Conservation (phyloP, 2,329 filamentous ascomycete genomes). For the Xylariaceae sp. region DNA sequence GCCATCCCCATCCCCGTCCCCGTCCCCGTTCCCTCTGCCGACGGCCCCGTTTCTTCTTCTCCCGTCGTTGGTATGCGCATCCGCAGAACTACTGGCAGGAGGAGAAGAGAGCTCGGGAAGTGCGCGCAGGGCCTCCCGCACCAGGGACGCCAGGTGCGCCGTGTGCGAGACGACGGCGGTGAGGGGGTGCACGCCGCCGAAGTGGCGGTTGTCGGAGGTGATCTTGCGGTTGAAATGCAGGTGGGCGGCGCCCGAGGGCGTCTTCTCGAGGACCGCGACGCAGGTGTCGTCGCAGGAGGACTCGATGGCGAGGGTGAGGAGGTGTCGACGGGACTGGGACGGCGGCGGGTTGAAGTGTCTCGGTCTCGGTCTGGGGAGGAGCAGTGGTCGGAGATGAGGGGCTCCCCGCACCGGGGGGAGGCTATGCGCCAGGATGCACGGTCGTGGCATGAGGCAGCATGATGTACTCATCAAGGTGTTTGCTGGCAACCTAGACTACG, state of each 20-base stretch:
- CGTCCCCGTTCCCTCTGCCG: constrained; percentile 14
- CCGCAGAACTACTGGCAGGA: not conserved
- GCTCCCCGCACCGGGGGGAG: not conserved
- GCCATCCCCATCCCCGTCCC: constrained; percentile 26
- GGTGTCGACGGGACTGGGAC: constrained; percentile 24
- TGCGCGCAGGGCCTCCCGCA: constrained; percentile 62
- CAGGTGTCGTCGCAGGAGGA: constrained; percentile 92
- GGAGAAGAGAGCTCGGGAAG: constrained; percentile 44
- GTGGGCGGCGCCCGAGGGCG: constrained; percentile 44
- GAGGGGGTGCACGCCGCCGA: constrained; percentile 78
- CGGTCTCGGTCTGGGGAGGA: constrained; percentile 4
- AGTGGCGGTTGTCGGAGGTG: constrained; percentile 76
- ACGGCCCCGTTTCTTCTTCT: not conserved
- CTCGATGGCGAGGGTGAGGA: constrained; percentile 73
- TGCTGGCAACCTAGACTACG: not conserved
- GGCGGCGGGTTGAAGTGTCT: not conserved
- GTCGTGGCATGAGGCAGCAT: constrained; percentile 10
- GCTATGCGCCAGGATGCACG: constrained; percentile 10
- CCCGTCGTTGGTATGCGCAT: not conserved
- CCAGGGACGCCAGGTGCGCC: constrained; percentile 66
- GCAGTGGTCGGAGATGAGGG: constrained; percentile 3
- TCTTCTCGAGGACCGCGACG: constrained; percentile 76
- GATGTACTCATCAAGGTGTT: constrained; percentile 13
- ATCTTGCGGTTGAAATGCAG: constrained; percentile 81
- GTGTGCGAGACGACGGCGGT: constrained; percentile 77